phyloP scores from a whole-genome alignment of 1,139 yeast species.

The Suhomyces kunorum region DNA sequence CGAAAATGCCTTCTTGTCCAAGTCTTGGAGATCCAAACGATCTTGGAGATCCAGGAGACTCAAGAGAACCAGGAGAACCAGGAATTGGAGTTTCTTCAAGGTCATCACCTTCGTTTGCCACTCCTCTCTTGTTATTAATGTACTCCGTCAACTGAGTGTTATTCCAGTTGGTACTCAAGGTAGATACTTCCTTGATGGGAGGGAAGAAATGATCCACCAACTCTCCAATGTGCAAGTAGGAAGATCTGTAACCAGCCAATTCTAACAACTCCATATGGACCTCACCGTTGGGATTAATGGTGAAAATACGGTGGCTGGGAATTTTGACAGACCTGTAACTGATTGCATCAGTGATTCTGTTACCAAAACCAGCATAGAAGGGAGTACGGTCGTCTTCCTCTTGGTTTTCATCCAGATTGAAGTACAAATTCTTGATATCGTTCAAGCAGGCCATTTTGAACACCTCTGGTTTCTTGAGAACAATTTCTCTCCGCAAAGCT shows the following conservation, averaged over 20 bases:
- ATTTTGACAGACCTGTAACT: conserved; percentile 93
- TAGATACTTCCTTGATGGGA: conserved; percentile 56
- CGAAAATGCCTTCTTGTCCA: conserved; percentile 23
- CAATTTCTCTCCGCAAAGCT: conserved; percentile 87
- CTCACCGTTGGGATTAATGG: conserved; percentile 95
- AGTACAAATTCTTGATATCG: conserved; percentile 75
- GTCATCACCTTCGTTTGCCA: conserved; percentile 5
- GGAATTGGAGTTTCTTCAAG: not conserved
- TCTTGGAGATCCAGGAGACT: conserved; percentile 16
- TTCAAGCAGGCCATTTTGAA: conserved; percentile 96
- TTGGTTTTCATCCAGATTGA: conserved; percentile 29
- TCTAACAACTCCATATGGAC: conserved; percentile 96
- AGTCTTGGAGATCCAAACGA: conserved; percentile 24
- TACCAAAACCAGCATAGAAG: conserved; percentile 97
- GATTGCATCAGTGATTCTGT: conserved; percentile 93
- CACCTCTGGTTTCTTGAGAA: conserved; percentile 92
- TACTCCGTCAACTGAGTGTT: conserved; percentile 40
- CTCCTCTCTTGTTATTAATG: conserved; percentile 22
- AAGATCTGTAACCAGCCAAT: conserved; percentile 86
- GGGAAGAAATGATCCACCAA: conserved; percentile 98
- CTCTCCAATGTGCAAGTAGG: conserved; percentile 88
- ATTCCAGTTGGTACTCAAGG: conserved; percentile 41
- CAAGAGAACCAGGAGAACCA: conserved; percentile 5
- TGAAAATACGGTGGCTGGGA: conserved; percentile 92
- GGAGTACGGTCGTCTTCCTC: conserved; percentile 57